Evolutionary conservation across 23 red algal genomes (phyloP), one percentile per base, ranked within the genome.

Genomic region (Gracilaria domingensis): DNA sequence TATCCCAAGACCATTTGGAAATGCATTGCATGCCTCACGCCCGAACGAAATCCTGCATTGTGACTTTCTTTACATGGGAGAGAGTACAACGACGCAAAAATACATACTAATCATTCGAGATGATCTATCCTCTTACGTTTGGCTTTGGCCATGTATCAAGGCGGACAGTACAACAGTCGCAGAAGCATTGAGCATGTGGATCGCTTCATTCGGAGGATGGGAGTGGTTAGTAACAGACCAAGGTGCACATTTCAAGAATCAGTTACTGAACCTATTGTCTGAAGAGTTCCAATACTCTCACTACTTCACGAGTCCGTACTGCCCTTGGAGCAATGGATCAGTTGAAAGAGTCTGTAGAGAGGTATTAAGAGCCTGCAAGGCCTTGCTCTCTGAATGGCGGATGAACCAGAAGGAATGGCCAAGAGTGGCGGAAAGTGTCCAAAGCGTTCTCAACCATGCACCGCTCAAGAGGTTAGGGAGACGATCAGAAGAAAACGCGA

Each of bases 51-150:
- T 91, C 48, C 55, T 91, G 23, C 87, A 81, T 60, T 35, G 40
- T 35, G 87, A 81, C 8, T 91, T 91, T 32, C 59, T 91, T 21
- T 91, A 61, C 35, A 82, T 91, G 75, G 87, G 75, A 12, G 53
- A 40, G 40, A 55, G 84, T 14, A 88, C 67, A 6, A 56, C 28
- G 4, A 45, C 42, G 4, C 42, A 45, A 21, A 5, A 55, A 20
- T 88, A 76, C 25, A 64, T 88, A 6, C 65, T 75, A 0, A 56
- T 88, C 53, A 54, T 88, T 0, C 1, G 35, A 8, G 66, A 88
- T 34, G 66, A 73, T 47, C 53, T 66, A 6, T 42, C 58, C 3
- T 62, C 29, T 49, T 84, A 65, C 44, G 42, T 65, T 47, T 84
- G 58, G 59, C 23, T 82, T 4, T 84, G 16, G 57, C 81, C 79